Evolutionary conservation across 1,139 yeast genomes (phyloP).

Genomic region (Hanseniaspora sp.): DNA sequence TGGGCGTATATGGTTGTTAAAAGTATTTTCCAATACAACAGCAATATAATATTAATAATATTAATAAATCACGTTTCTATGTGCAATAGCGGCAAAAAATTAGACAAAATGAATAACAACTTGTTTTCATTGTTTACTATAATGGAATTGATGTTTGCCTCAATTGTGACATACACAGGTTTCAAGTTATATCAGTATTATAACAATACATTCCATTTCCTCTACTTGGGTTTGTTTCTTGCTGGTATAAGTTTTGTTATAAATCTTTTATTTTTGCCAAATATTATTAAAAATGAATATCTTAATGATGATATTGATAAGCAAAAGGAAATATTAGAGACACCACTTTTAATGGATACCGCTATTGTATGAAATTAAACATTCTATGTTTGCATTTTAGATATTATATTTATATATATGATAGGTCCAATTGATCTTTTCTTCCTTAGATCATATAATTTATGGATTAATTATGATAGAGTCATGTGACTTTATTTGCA

Average conservation of each 20-base stretch:
- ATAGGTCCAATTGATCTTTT: no score
- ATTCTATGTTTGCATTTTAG: no score
- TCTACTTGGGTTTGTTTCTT: neutral
- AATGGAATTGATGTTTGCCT: neutral
- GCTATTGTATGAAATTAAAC: neutral
- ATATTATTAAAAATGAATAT: neutral
- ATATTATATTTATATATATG: no score
- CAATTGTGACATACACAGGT: neutral
- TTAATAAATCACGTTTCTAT: neutral
- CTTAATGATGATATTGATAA: neutral
- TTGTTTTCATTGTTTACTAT: neutral
- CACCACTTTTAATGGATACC: constrained; percentile 24
- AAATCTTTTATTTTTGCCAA: neutral
- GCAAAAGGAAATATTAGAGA: constrained; percentile 30
- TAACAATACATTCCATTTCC: neutral
- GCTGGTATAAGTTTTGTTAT: neutral
- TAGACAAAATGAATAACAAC: neutral
- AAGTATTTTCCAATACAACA: constrained; percentile 1
- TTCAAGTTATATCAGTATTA: neutral
- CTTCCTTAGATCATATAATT: no score
- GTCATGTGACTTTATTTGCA: no score
- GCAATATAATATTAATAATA: neutral
- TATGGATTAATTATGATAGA: no score
- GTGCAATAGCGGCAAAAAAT: neutral
- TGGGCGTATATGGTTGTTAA: neutral